Evolutionary conservation across 2,329 filamentous ascomycete genomes (phyloP).

Genomic region (Lachnellula cervina): DNA sequence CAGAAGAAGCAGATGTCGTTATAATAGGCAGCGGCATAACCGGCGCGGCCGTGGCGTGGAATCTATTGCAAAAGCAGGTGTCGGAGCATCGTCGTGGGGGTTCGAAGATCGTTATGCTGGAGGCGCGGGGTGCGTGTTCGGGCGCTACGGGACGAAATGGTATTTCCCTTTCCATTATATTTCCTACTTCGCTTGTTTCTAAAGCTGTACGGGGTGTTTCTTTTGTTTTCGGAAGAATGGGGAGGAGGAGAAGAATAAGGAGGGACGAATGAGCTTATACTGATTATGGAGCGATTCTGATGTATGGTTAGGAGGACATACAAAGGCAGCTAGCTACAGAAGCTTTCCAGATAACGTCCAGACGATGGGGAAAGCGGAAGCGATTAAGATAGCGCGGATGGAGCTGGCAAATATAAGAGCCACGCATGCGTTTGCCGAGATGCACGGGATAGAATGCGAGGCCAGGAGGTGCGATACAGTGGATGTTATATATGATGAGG

Average conservation of each 20-base stretch:
- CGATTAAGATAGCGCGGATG: slow-evolving; percentile 36
- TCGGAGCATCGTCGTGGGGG: not conserved
- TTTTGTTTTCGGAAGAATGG: too few relatives aligned
- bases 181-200: too few relatives aligned
- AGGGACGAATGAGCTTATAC: too few relatives aligned
- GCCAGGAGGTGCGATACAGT: slow-evolving; percentile 30
- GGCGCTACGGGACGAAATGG: slow-evolving; percentile 36
- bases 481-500: slow-evolving; percentile 35
- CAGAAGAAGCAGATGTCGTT: slow-evolving; percentile 12
- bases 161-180: not conserved
- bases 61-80: slow-evolving; percentile 22
- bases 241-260: too few relatives aligned
- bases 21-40: slow-evolving; percentile 26
- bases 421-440: slow-evolving; percentile 49
- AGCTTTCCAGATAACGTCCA: slow-evolving; percentile 23
- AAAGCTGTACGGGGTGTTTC: too few relatives aligned
- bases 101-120: slow-evolving; percentile 31
- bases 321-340: slow-evolving; percentile 29
- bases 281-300: too few relatives aligned
- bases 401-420: slow-evolving; percentile 49
- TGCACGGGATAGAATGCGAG: slow-evolving; percentile 47
- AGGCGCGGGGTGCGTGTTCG: slow-evolving; percentile 33
- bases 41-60: slow-evolving; percentile 19
- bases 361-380: slow-evolving; percentile 8
- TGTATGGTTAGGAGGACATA: slow-evolving; percentile 28